These are phyloP conservation scores for Corymbia calophylla DNA, from an alignment of 441 rosid species.

Conservation along the genomic window DNA sequence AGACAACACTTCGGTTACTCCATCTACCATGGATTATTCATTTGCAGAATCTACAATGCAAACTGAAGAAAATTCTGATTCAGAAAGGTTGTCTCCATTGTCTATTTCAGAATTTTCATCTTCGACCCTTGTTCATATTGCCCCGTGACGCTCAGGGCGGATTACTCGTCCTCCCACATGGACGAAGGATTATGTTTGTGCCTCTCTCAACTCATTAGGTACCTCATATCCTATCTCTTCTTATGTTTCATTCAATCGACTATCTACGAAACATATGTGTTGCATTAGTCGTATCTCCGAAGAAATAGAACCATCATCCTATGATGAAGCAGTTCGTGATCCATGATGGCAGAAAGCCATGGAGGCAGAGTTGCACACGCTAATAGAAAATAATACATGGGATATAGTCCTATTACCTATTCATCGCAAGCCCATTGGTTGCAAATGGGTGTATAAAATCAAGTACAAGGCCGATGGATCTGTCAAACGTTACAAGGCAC, in stretches of 20 bases:
- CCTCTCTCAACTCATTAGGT: not conserved
- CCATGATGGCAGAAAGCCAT: not conserved
- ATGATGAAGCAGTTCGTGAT: not conserved
- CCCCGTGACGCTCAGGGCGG: rapidly evolving
- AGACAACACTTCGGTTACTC: too few relatives aligned
- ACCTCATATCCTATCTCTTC: not conserved
- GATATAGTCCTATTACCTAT: too few relatives aligned
- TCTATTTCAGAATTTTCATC: not conserved
- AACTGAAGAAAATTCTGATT: too few relatives aligned
- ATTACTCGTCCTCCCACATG: not conserved
- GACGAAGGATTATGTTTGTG: not conserved
- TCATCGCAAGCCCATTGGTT: too few relatives aligned
- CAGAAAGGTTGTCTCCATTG: rapidly evolving
- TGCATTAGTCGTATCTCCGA: not conserved
- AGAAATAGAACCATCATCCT: not conserved
- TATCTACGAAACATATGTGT: rapidly evolving
- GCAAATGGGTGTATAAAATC: too few relatives aligned
- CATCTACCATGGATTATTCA: too few relatives aligned
- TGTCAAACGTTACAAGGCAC: too few relatives aligned
- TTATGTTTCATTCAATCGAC: not conserved
- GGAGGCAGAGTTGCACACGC: not conserved
- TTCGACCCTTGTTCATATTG: not conserved
- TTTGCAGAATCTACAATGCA: not conserved
- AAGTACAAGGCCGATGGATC: too few relatives aligned
- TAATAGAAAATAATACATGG: not conserved